A percentile compares a stretch with the other conserved stretches of the same genome.
Evolutionary conservation across 352 stramenopile species (phyloP).

Genomic region (Phytophthora cactorum): DNA sequence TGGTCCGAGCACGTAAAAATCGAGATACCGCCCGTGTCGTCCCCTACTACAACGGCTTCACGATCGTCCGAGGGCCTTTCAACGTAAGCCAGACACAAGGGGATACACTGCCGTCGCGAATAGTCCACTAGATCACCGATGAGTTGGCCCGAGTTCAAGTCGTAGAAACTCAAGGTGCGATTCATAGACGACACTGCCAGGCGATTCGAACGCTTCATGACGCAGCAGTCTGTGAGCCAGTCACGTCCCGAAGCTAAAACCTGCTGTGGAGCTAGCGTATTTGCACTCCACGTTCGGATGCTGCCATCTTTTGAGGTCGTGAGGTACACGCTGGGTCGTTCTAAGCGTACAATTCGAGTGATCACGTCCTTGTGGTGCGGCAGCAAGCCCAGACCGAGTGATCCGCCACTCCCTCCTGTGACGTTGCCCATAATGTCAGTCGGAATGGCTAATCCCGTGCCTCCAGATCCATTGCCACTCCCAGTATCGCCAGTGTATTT

Average conservation of each 20-base stretch:
- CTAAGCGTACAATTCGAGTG: conserved; percentile 68
- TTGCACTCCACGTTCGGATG: conserved; percentile 75
- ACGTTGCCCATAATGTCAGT: conserved; percentile 37
- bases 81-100: conserved; percentile 82
- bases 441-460: conserved; percentile 12
- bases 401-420: conserved; percentile 23
- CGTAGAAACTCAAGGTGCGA: conserved; percentile 77
- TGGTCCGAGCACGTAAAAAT: conserved; percentile 76
- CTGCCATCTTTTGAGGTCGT: conserved; percentile 80
- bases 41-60: conserved; percentile 78
- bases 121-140: conserved; percentile 83
- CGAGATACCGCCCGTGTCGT: conserved; percentile 78
- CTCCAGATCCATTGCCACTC: conserved; percentile 8
- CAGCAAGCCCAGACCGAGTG: conserved; percentile 29
- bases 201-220: conserved; percentile 84
- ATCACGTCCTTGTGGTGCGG: conserved; percentile 80
- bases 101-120: conserved; percentile 78
- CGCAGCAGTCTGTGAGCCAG: conserved; percentile 80
- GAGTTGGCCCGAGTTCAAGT: conserved; percentile 67
- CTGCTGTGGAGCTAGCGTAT: conserved; percentile 69
- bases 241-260: conserved; percentile 70
- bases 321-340: conserved; percentile 75
- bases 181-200: conserved; percentile 85
- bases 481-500: conserved; percentile 43
- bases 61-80: conserved; percentile 75